A percentile compares a stretch with the other conserved stretches of the same genome.
Evolutionary conservation across 2,329 filamentous ascomycete species (phyloP).

Genomic region (Anthostomella pinea): DNA sequence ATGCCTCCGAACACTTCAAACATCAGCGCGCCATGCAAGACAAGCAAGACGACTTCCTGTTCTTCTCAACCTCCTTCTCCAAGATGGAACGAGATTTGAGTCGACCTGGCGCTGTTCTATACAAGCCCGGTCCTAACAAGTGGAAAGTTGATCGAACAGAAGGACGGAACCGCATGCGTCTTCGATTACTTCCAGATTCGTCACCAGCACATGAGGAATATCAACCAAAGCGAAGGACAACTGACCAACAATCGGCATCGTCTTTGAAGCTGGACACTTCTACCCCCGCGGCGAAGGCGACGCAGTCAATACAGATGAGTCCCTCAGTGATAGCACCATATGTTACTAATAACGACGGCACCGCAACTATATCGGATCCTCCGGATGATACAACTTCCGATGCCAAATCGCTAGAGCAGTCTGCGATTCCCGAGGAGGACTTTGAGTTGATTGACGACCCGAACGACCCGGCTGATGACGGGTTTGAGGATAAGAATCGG

Average conservation of each 20-base stretch:
- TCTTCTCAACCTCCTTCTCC: conserved; percentile 70
- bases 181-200: conserved; percentile 79
- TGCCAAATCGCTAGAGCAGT: conserved; percentile 25
- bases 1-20: conserved; percentile 86
- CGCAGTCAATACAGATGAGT: conserved; percentile 16
- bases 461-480: conserved; percentile 69
- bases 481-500: conserved; percentile 95
- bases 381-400: conserved; percentile 25
- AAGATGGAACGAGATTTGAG: conserved; percentile 77
- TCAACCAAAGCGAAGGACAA: conserved; percentile 74
- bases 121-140: conserved; percentile 60
- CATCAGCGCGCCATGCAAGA: conserved; percentile 87
- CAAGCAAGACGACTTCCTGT: conserved; percentile 84
- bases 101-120: conserved; percentile 78
- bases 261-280: conserved; percentile 32
- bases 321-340: conserved; percentile 18
- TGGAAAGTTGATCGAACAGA: conserved; percentile 97
- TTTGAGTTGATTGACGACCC: conserved; percentile 96
- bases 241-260: conserved; percentile 38
- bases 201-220: conserved; percentile 68
- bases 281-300: conserved; percentile 9
- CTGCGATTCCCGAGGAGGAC: conserved; percentile 69
- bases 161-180: conserved; percentile 89
- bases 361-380: conserved; percentile 16
- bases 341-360: conserved; percentile 18